Conservation (phyloP, 2,329 filamentous ascomycete genomes). For the Aaosphaeria pasadenensis region DNA sequence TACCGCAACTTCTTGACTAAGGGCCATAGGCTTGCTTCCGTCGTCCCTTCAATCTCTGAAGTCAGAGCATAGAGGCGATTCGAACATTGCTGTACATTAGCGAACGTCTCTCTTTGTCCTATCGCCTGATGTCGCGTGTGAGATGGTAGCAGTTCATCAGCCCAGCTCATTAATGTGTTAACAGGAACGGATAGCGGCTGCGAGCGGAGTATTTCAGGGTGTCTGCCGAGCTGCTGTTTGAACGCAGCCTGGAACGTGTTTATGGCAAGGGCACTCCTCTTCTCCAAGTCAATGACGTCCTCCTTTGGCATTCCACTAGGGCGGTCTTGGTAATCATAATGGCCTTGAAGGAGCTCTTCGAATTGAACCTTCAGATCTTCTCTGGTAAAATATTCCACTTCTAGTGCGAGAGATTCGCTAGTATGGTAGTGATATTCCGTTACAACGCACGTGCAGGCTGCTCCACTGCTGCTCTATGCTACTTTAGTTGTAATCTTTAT, state of each 20-base stretch:
- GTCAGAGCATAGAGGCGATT: constrained; percentile 34
- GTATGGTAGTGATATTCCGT: constrained; percentile 47
- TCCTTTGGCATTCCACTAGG: constrained; percentile 10
- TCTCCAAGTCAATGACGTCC: constrained; percentile 11
- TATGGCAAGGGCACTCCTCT: constrained; percentile 30
- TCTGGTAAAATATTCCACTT: constrained; percentile 17
- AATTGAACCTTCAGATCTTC: constrained; percentile 31
- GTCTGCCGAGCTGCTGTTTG: constrained; percentile 3
- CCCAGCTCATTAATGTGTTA: constrained; percentile 12
- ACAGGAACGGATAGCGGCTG: constrained; percentile 12
- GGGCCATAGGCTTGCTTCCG: constrained; percentile 39
- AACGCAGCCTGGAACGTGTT: constrained; percentile 17
- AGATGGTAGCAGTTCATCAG: constrained; percentile 6
- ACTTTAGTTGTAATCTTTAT: constrained; percentile 2
- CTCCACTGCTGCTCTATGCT: constrained; percentile 43
- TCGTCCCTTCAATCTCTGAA: constrained; percentile 26
- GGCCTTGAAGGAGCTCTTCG: constrained; percentile 33
- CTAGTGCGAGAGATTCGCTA: constrained; percentile 26
- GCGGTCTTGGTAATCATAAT: constrained; percentile 33
- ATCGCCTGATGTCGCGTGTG: constrained; percentile 7
- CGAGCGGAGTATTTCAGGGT: constrained; percentile 7
- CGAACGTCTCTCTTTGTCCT: constrained; percentile 26
- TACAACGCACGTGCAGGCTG: constrained; percentile 48
- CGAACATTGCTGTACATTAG: constrained; percentile 37
- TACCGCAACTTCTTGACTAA: constrained; percentile 47